A percentile compares a stretch with the other conserved stretches of the same genome.
phyloP scores from a whole-genome alignment of 2,329 filamentous ascomycete genomes.

The Colletotrichum limetticola region DNA sequence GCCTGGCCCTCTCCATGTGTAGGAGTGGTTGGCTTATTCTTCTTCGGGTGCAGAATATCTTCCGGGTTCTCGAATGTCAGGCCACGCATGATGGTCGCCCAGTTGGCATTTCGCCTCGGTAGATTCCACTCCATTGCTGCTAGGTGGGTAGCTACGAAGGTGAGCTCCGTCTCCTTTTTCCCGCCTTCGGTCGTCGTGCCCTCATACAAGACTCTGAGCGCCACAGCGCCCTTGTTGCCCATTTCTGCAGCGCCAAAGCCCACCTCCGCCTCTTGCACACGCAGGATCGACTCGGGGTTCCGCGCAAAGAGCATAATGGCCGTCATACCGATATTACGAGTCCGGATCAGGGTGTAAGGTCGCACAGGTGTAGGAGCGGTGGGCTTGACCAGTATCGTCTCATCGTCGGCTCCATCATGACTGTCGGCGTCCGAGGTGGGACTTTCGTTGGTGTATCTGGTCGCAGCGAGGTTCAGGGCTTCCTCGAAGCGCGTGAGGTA shows the following conservation, averaged over 20 bases:
- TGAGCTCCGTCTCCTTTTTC: conserved; percentile 69
- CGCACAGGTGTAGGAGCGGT: conserved; percentile 39
- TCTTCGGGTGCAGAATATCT: conserved; percentile 45
- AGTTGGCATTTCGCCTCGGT: conserved; percentile 83
- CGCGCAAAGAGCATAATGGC: conserved; percentile 87
- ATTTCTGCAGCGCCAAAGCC: conserved; percentile 88
- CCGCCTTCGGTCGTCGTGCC: conserved; percentile 42
- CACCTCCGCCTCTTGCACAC: conserved; percentile 81
- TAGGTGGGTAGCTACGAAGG: conserved; percentile 89
- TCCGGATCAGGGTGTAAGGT: conserved; percentile 76
- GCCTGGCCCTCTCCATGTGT: conserved; percentile 35
- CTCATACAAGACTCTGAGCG: conserved; percentile 74
- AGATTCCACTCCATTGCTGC: conserved; percentile 87
- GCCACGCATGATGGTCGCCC: conserved; percentile 83
- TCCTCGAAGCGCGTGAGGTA: conserved; percentile 80
- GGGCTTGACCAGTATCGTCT: conserved; percentile 33
- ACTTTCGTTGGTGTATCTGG: conserved; percentile 41
- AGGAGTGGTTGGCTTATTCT: conserved; percentile 2
- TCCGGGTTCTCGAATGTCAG: conserved; percentile 77
- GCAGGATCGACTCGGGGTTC: conserved; percentile 67
- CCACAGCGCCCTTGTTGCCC: conserved; percentile 96
- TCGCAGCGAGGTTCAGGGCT: conserved; percentile 76
- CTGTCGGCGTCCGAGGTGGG: conserved; percentile 39
- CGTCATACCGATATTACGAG: conserved; percentile 87
- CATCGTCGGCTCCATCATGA: conserved; percentile 37